Base-by-base conservation (phyloP, 139 green algal genomes). In the Chlamydomonas sphaeroides region DNA sequence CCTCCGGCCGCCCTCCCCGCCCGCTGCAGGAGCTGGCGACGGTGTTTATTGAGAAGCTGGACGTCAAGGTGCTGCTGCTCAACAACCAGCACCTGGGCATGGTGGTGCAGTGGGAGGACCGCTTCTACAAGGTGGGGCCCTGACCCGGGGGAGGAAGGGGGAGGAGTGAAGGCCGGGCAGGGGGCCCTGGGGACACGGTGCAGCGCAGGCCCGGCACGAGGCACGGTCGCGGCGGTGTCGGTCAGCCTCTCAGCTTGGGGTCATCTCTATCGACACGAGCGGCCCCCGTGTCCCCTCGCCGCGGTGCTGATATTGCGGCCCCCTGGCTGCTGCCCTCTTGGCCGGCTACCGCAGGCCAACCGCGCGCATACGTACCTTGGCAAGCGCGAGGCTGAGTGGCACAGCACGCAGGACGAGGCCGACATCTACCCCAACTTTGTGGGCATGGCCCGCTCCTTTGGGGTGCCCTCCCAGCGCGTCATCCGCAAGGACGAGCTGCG, bases 11-110 rank as follows among this genome's bases (percentile, higher is more conserved):
- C 68, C 10, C n/a, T 17, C 30, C 59, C n/a, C 7, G 10, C 3
- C 41, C 3, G 42, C 25, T 83, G 70, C 90, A 97, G 90, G 97
- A 99, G 93, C 89, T 99, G 78, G 97, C 97, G 1, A 99, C 97
- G 15, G 91, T 95, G 30, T 89, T 87, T n/a, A 94, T 98, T 39
- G 96, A 99, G 87, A 89, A 95, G 85, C 90, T 99, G 70, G 92
- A 97, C 57, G 92, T 97, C 45, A 99, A 99, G 93, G 91, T 96
- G 38, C 91, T 99, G 88, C 96, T 99, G 80, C 88, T 99, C 25
- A 99, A 99, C 94, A 99, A 99, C 93, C 97, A 99, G 93, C 96
- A 99, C 88, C 89, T 99, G 82, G 97, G 97, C 83, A 99, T 99
- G 97, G 97, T 99, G 41, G 92, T 99, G 85, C 97, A 99, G 90